Percentiles rank a stretch among this genome's conserved stretches.
Conservation (phyloP, 176 grass and related monocot genomes). For the maize (Zea mays) region DNA sequence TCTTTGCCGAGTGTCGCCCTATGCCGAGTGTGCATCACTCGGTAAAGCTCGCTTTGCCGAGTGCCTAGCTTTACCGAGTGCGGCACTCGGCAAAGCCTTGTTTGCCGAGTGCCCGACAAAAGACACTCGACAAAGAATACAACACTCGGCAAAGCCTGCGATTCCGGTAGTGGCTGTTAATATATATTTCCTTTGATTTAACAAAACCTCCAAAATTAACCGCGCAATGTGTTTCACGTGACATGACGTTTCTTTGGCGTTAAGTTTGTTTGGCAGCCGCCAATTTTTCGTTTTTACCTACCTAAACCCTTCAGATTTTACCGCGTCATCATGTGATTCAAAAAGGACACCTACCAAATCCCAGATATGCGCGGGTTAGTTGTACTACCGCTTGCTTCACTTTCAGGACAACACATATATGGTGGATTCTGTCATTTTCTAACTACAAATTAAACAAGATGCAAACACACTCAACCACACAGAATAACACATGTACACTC, state of each 20-base stretch:
- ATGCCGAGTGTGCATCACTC: too few relatives aligned
- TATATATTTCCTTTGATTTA: conserved; percentile 15
- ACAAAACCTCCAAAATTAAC: not conserved
- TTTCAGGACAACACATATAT: not conserved
- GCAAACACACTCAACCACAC: not conserved
- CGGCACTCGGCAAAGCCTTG: too few relatives aligned
- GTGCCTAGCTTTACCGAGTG: too few relatives aligned
- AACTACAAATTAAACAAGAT: not conserved
- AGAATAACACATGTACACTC: not conserved
- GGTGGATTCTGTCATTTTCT: not conserved
- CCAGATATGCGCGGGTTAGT: not conserved
- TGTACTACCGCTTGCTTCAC: not conserved
- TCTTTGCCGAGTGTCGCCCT: too few relatives aligned
- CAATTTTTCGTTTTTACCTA: not conserved
- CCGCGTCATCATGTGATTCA: not conserved
- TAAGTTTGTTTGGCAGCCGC: not conserved
- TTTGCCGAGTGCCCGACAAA: too few relatives aligned
- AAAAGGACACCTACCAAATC: not conserved
- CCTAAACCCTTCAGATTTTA: not conserved
- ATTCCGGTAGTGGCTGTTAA: too few relatives aligned
- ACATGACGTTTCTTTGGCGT: not conserved
- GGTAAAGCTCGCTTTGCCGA: too few relatives aligned
- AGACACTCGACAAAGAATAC: too few relatives aligned
- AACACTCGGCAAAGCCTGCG: too few relatives aligned
- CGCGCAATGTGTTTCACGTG: not conserved